A percentile compares a stretch with the other conserved stretches of the same genome.
phyloP scores from a whole-genome alignment of 176 grass and related monocot genomes.

The Zoysia japonica region DNA sequence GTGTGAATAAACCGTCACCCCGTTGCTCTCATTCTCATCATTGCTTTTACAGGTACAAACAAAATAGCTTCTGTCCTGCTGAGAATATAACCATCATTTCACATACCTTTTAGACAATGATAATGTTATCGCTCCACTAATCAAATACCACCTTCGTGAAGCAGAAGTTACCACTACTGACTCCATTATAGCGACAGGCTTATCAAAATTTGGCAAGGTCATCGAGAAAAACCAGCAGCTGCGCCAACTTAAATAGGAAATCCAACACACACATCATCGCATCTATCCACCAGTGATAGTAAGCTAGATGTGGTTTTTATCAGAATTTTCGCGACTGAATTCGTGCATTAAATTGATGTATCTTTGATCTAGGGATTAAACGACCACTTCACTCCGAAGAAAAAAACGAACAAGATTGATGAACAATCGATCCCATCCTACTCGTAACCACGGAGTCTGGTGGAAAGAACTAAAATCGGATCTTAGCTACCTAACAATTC shows the following conservation, averaged over 20 bases:
- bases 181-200: conserved; percentile 10
- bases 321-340: not conserved
- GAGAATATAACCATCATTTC: not conserved
- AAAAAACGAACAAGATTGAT: conserved; percentile 13
- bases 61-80: conserved; percentile 25
- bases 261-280: not conserved
- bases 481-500: not conserved
- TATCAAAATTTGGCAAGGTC: too few species aligned
- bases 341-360: not conserved
- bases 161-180: not conserved
- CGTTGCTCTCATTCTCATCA: not conserved
- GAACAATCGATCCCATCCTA: conserved; percentile 10
- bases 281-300: not conserved
- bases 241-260: not conserved
- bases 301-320: conserved; percentile 7
- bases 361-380: not conserved
- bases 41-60: conserved; percentile 29
- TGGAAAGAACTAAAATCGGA: conserved; percentile 10
- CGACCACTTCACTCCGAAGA: not conserved
- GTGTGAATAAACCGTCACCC: conserved; percentile 1
- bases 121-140: conserved; percentile 21
- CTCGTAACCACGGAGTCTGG: not conserved
- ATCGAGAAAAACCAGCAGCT: too few species aligned
- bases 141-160: not conserved
- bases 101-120: not conserved